These are phyloP conservation scores for Curvularia sp. DNA, from an alignment of 2,329 filamentous ascomycete genomes.

Conservation along the genomic window DNA sequence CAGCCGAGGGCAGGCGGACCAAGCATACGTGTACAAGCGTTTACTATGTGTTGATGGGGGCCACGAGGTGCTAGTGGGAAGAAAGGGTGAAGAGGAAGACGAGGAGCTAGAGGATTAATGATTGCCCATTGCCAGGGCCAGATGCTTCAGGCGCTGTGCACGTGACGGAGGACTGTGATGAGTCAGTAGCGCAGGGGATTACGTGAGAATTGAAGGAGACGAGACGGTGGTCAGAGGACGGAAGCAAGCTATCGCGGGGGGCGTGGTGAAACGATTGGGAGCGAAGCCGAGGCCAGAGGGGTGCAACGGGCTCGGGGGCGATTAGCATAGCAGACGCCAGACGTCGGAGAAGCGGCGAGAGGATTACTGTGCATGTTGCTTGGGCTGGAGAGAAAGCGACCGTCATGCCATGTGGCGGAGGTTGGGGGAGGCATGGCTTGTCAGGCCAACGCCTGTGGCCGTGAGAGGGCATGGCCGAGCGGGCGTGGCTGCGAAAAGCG, in stretches of 20 bases:
- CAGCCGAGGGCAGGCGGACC: neutral
- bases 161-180: neutral
- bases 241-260: neutral
- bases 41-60: neutral
- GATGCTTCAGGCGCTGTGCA: neutral
- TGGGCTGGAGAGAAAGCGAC: neutral
- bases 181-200: neutral
- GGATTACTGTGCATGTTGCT: too few relatives aligned
- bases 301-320: neutral
- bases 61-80: neutral
- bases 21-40: slow-evolving; percentile 1
- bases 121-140: neutral
- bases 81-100: neutral
- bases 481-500: slow-evolving; percentile 10
- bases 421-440: neutral
- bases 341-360: slow-evolving; percentile 14
- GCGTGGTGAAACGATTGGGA: slow-evolving; percentile 1
- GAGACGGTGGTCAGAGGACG: neutral
- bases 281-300: too few relatives aligned
- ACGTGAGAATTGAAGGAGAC: neutral
- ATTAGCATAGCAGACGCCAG: slow-evolving; percentile 3
- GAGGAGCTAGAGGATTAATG: neutral
- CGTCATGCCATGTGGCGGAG: slow-evolving; percentile 1
- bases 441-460: neutral
- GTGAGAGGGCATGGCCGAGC: neutral